phyloP scores from a whole-genome alignment of 441 rosid species.

The Biscutella laevigata region DNA sequence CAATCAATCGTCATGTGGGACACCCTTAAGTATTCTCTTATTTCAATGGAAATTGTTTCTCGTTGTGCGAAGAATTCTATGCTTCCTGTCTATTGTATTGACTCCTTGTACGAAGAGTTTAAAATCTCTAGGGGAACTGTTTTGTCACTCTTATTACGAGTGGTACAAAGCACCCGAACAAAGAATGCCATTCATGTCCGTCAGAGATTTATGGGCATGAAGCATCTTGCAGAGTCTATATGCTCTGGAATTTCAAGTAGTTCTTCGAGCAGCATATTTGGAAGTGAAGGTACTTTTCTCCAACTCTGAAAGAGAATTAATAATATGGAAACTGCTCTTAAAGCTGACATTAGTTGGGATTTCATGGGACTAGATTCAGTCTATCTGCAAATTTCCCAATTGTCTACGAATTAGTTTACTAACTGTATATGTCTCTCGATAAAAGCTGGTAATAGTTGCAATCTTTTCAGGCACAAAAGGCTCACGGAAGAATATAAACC shows the following conservation, averaged over 20 bases:
- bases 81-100: conserved; percentile 41
- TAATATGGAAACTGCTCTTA: background rate
- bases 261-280: conserved; percentile 28
- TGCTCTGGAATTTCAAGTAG: conserved; percentile 47
- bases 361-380: background rate
- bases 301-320: background rate
- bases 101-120: conserved; percentile 60
- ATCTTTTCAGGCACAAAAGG: conserved; percentile 43
- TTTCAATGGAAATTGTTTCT: conserved; percentile 72
- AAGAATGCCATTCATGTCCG: conserved; percentile 59
- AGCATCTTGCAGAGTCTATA: conserved; percentile 71
- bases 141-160: conserved; percentile 62
- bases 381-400: background rate
- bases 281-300: conserved; percentile 42
- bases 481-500: conserved; percentile 43
- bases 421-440: conserved; percentile 6
- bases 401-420: conserved; percentile 6
- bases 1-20: conserved; percentile 82
- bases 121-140: conserved; percentile 64
- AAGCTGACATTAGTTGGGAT: conserved; percentile 4
- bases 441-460: conserved; percentile 8
- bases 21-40: conserved; percentile 76
- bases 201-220: conserved; percentile 79
- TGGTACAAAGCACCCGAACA: conserved; percentile 48
- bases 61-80: conserved; percentile 49